Percentiles rank a stretch among this genome's conserved stretches.
phyloP scores from a whole-genome alignment of 2,329 filamentous ascomycete species.

The Aspergillus ustus region DNA sequence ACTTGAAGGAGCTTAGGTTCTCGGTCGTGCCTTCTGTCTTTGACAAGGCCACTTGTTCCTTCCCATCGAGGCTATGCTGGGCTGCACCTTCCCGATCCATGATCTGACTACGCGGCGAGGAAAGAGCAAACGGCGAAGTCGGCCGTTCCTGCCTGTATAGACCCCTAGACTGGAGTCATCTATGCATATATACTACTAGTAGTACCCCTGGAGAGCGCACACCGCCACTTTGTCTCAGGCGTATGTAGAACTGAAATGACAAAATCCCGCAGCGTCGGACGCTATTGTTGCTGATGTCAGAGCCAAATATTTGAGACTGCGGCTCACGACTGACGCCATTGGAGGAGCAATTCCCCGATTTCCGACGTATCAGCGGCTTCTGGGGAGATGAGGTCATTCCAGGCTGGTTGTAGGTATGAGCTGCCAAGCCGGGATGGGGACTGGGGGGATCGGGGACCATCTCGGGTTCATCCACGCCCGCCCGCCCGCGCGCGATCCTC shows the following conservation, averaged over 20 bases:
- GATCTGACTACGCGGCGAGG: no score
- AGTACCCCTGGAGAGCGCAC: background rate
- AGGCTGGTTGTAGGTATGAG: background rate
- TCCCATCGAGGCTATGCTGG: background rate
- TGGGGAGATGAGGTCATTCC: background rate
- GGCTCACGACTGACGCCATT: background rate
- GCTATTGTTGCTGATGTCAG: background rate
- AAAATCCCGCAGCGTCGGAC: background rate
- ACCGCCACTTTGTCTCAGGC: background rate
- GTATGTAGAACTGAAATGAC: background rate
- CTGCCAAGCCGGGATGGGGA: conserved; percentile 1
- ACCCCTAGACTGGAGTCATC: background rate
- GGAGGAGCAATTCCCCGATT: background rate
- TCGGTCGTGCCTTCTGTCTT: background rate
- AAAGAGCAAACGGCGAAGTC: background rate
- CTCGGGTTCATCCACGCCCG: conserved; percentile 2
- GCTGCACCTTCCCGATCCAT: background rate
- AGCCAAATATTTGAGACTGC: background rate
- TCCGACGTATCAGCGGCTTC: background rate
- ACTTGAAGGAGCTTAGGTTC: no score
- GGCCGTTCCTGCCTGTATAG: background rate
- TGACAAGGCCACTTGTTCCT: background rate
- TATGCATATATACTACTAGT: background rate
- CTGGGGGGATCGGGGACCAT: conserved; percentile 22
- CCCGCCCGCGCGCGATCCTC: background rate